A percentile compares a stretch with the other conserved stretches of the same genome.
Evolutionary conservation across 2,329 filamentous ascomycete species (phyloP).

Genomic region (Ascochyta koolunga): DNA sequence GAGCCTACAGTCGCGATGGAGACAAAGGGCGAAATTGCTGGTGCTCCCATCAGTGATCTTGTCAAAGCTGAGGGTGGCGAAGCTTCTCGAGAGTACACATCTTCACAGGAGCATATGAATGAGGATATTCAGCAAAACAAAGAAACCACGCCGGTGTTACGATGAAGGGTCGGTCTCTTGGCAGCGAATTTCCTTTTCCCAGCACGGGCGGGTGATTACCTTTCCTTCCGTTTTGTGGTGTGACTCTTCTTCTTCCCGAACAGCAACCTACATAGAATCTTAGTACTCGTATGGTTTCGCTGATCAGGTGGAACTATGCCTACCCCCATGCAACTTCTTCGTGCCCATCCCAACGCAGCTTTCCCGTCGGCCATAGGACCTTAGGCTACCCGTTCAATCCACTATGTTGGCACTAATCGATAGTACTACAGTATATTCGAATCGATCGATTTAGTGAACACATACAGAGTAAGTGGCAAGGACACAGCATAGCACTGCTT

Average conservation of each 20-base stretch:
- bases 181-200: neutral
- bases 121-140: constrained; percentile 5
- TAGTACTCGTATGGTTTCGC: neutral
- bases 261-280: neutral
- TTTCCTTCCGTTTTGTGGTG: neutral
- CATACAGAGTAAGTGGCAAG: too few species aligned
- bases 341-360: neutral
- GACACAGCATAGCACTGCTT: too few species aligned
- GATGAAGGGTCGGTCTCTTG: neutral
- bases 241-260: neutral
- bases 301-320: neutral
- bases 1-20: constrained; percentile 40
- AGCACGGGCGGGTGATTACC: neutral
- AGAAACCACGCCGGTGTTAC: neutral
- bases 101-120: constrained; percentile 8
- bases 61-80: constrained; percentile 4
- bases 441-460: too few species aligned
- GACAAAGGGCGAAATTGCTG: constrained; percentile 34
- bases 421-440: too few species aligned
- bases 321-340: neutral
- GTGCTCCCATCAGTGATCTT: constrained; percentile 18
- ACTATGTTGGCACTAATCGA: too few species aligned
- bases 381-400: too few species aligned
- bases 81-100: constrained; percentile 3
- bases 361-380: too few species aligned